Percentiles rank a stretch among this genome's conserved stretches.
Conservation (phyloP, 2,329 filamentous ascomycete genomes). For the Pseudogymnoascus sp. region DNA sequence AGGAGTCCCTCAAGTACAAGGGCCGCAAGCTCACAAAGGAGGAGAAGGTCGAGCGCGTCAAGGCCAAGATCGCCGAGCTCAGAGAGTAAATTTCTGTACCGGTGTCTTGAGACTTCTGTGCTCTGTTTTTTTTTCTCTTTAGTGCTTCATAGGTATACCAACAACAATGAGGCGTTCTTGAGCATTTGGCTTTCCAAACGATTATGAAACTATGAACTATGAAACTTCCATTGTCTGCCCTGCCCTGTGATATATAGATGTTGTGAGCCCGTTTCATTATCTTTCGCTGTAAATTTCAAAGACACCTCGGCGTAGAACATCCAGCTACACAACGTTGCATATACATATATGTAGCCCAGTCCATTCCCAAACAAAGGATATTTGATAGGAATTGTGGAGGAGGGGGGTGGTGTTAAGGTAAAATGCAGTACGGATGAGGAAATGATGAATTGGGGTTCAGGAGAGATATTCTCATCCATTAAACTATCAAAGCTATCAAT, state of each 20-base stretch:
- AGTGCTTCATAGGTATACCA: slow-evolving; percentile 12
- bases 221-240: neutral
- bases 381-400: neutral
- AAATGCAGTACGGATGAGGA: neutral
- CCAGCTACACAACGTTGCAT: neutral
- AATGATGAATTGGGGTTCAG: neutral
- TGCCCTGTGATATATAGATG: neutral
- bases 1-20: slow-evolving; percentile 86
- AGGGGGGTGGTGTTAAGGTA: neutral
- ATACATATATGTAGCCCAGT: neutral
- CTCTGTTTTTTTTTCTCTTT: slow-evolving; percentile 11
- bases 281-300: neutral
- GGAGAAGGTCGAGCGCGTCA: slow-evolving; percentile 75
- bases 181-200: slow-evolving; percentile 9
- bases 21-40: slow-evolving; percentile 71
- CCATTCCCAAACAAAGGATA: neutral
- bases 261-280: neutral
- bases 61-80: slow-evolving; percentile 86
- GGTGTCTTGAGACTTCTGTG: slow-evolving; percentile 15
- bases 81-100: slow-evolving; percentile 36
- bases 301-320: neutral
- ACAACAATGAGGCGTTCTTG: slow-evolving; percentile 13
- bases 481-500: neutral
- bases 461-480: neutral
- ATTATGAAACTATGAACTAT: slow-evolving; percentile 2